Conservation (phyloP, 2,329 filamentous ascomycete genomes). For the Peltaster fructicola region DNA sequence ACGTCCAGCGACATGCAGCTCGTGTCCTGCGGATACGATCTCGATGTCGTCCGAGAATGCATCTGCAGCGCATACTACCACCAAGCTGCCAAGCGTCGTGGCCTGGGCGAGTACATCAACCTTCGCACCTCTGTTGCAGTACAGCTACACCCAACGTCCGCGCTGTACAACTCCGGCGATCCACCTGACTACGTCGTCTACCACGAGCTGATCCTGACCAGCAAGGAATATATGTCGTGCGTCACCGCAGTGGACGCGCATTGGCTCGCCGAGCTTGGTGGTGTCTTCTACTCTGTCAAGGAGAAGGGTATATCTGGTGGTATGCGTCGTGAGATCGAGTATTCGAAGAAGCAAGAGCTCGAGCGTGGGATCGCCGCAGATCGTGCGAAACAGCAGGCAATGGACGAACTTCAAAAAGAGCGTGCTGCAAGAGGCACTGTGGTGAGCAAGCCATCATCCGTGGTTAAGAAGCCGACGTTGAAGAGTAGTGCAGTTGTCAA, state of each 20-base stretch:
- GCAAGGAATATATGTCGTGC: conserved; percentile 94
- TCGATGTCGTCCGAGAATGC: conserved; percentile 88
- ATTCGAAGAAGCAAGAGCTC: conserved; percentile 15
- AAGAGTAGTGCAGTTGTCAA: conserved; percentile 15
- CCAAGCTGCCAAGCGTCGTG: conserved; percentile 89
- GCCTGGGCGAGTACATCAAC: conserved; percentile 94
- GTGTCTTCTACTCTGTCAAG: conserved; percentile 93
- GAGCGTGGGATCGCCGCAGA: conserved; percentile 14
- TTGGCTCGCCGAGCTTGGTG: conserved; percentile 91
- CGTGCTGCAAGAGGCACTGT: conserved; percentile 2
- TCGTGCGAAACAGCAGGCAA: conserved; percentile 8
- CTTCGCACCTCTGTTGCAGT: conserved; percentile 86
- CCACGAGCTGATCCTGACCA: conserved; percentile 91
- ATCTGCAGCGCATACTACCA: conserved; percentile 98
- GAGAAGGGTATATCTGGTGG: conserved; percentile 57
- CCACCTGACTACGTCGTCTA: conserved; percentile 95
- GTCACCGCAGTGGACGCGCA: conserved; percentile 92
- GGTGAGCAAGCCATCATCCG: conserved; percentile 4
- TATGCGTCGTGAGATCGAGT: conserved; percentile 15
- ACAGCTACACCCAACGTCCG: conserved; percentile 83
- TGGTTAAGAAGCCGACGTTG: conserved; percentile 8
- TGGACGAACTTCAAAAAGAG: conserved; percentile 7
- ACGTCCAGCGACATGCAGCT: conserved; percentile 80
- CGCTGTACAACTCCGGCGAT: conserved; percentile 82
- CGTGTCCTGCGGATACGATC: conserved; percentile 82